These are phyloP conservation scores for Dictyostelium discoideum DNA, from an alignment of 78 protist genomes.

Conservation along the genomic window DNA sequence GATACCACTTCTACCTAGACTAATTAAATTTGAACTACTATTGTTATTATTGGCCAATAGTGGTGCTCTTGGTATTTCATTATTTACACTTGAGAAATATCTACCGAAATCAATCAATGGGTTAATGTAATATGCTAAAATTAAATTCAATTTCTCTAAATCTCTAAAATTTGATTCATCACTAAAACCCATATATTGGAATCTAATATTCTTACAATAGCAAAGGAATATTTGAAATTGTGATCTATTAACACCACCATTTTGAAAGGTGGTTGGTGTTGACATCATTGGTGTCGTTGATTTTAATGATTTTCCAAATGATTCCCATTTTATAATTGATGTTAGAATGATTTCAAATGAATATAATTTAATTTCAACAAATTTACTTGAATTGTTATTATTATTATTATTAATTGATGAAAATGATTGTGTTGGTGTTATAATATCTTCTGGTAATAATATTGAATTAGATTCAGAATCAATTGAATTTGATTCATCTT, in stretches of 20 bases:
- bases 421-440: neutral
- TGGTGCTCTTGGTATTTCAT: slow-evolving; percentile 29
- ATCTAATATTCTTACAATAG: slow-evolving; percentile 62
- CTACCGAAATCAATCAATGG: slow-evolving; percentile 60
- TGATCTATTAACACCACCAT: neutral
- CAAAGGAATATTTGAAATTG: slow-evolving; percentile 15
- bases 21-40: neutral
- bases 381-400: no score
- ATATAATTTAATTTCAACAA: slow-evolving; percentile 32
- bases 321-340: slow-evolving; percentile 59
- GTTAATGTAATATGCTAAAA: slow-evolving; percentile 43
- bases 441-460: slow-evolving; percentile 28
- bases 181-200: slow-evolving; percentile 63
- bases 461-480: neutral
- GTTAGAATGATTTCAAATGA: slow-evolving; percentile 49
- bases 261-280: neutral
- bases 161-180: slow-evolving; percentile 2
- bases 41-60: neutral
- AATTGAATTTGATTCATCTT: neutral
- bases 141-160: slow-evolving; percentile 25
- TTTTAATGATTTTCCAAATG: slow-evolving; percentile 23
- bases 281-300: neutral
- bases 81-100: slow-evolving; percentile 54
- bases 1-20: neutral
- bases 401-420: neutral